A percentile compares a stretch with the other conserved stretches of the same genome.
Evolutionary conservation across 2,329 filamentous ascomycete genomes (phyloP).

Genomic region (Teratosphaeriaceae sp.): DNA sequence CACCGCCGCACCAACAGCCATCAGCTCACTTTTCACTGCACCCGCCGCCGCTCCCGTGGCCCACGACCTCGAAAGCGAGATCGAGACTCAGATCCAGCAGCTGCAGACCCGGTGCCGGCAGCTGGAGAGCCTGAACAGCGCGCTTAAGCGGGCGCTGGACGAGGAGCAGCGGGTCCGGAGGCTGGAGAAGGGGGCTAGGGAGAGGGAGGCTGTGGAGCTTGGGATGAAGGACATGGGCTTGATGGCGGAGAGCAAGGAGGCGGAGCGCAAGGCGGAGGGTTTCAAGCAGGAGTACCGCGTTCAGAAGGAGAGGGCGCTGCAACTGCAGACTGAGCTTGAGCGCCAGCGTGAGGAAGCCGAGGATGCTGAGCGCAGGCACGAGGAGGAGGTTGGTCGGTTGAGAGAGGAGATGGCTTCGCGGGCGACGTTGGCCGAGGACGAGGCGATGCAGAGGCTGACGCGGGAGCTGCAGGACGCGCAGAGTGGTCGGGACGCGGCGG

Average conservation of each 20-base stretch:
- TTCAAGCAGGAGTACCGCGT: slow-evolving; percentile 17
- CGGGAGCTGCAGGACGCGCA: slow-evolving; percentile 18
- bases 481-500: slow-evolving; percentile 16
- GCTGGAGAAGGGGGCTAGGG: slow-evolving; percentile 16
- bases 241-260: slow-evolving; percentile 19
- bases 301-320: slow-evolving; percentile 13
- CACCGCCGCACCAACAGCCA: too few relatives aligned
- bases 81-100: slow-evolving; percentile 18
- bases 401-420: slow-evolving; percentile 14
- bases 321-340: slow-evolving; percentile 3
- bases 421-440: too few relatives aligned
- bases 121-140: slow-evolving; percentile 22
- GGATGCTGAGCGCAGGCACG: background rate
- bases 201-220: too few relatives aligned
- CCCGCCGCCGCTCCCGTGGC: too few relatives aligned
- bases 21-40: slow-evolving; percentile 10
- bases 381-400: slow-evolving; percentile 16
- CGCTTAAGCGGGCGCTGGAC: slow-evolving; percentile 18
- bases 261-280: slow-evolving; percentile 17
- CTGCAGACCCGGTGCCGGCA: slow-evolving; percentile 21
- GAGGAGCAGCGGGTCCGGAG: slow-evolving; percentile 19
- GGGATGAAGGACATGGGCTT: too few relatives aligned
- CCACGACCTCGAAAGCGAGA: too few relatives aligned
- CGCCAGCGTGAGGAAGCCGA: background rate
- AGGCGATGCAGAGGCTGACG: slow-evolving; percentile 10